Evolutionary conservation across 2,329 filamentous ascomycete species (phyloP), one percentile per base, ranked within the genome.

Genomic region (Pseudogymnoascus sp.): DNA sequence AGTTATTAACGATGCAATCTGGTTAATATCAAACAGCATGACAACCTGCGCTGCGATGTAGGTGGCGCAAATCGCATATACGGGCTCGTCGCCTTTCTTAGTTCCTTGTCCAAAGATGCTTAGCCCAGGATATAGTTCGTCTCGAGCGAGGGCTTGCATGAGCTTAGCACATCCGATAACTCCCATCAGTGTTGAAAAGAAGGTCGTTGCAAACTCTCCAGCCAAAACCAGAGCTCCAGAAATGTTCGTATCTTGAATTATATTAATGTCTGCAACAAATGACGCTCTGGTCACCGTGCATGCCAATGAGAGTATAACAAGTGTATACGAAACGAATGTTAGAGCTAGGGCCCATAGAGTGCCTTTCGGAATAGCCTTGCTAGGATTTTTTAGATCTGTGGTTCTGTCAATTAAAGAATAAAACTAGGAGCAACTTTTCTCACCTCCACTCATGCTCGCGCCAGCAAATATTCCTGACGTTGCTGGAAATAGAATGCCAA

Each of bases 161-260:
- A 95, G 80, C 70, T 94, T 95, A 26, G 90, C 88, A 5, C 89
- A 87, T 1, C 89, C 90, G 64, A 95, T 89, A 37, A 95, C 81
- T 3, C 90, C 90, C 87, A 95, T 95, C 58, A 95, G 72, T 3
- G 89, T 85, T 0, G 90, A 95, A 74, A 95, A 95, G 67, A 92
- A 85, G 1, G 87, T 86, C 1, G 89, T 89, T 2, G 90, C 86
- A 66, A 91, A 86, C 71, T 95, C 90, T 61, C 90, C 90, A 1
- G 90, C 82, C 2, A 95, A 79, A 23, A 95, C 84, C 4, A 94
- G 69, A 2, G 83, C 76, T 0, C 83, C 80, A 13, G 87, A 94
- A n/a, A 91, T 67, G 67, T 87, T 95, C n/a, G 84, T 88, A 62
- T 90, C 78, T 67, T 91, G 87, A 57, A 95, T 88, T 56, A 95